These are phyloP conservation scores for Metschnikowia vanudenii DNA, from an alignment of 805 yeast species.

Conservation along the genomic window DNA sequence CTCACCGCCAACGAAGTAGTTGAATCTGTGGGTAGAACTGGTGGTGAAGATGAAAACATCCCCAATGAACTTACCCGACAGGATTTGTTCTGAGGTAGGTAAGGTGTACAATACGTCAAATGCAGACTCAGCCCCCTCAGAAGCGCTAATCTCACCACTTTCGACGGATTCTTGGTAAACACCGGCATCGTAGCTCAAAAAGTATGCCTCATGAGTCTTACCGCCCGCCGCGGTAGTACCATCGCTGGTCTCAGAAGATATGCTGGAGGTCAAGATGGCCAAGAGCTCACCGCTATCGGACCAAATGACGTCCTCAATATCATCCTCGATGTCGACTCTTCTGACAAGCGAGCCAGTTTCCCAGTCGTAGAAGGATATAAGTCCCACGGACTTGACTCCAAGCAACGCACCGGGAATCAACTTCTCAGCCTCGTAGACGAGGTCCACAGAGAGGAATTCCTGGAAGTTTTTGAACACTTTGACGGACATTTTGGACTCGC, in stretches of 20 bases:
- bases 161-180: conserved; percentile 61
- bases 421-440: conserved; percentile 72
- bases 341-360: conserved; percentile 80
- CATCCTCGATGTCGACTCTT: conserved; percentile 76
- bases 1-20: conserved; percentile 93
- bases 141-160: conserved; percentile 59
- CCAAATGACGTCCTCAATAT: conserved; percentile 84
- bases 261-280: conserved; percentile 51
- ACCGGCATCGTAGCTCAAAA: conserved; percentile 70
- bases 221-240: conserved; percentile 33
- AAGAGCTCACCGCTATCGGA: conserved; percentile 89
- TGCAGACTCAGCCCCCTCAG: conserved; percentile 86
- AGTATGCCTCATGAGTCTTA: conserved; percentile 65
- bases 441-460: conserved; percentile 64
- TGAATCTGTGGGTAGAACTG: conserved; percentile 72
- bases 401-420: conserved; percentile 87
- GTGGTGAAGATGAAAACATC: conserved; percentile 95
- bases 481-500: conserved; percentile 65
- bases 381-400: conserved; percentile 81
- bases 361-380: conserved; percentile 92
- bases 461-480: conserved; percentile 81
- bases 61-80: conserved; percentile 95
- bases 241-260: conserved; percentile 24
- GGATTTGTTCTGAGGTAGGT: conserved; percentile 62
- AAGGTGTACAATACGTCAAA: conserved; percentile 84